These are phyloP conservation scores for Penicillium corylophilum DNA, from an alignment of 2,329 filamentous ascomycete species.

Conservation along the genomic window DNA sequence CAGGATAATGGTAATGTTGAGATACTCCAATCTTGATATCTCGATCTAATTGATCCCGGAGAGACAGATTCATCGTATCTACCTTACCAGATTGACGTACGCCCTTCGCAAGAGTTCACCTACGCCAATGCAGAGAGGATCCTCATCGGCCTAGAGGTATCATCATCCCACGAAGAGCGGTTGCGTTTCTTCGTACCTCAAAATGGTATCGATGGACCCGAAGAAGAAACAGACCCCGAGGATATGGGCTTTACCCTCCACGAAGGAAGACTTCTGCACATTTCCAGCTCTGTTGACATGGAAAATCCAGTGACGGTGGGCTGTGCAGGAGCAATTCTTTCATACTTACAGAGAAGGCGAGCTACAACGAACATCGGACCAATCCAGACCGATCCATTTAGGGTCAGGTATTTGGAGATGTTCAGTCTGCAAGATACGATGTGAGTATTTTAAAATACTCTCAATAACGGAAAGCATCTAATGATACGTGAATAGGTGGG, in stretches of 20 bases:
- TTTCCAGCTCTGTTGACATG: slow-evolving; percentile 70
- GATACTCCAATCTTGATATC: neutral
- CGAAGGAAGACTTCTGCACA: slow-evolving; percentile 64
- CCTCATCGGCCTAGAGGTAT: slow-evolving; percentile 59
- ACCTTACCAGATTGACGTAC: slow-evolving; percentile 63
- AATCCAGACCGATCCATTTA: slow-evolving; percentile 56
- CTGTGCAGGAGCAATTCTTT: slow-evolving; percentile 84
- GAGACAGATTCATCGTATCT: slow-evolving; percentile 50
- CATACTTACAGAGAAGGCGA: slow-evolving; percentile 69
- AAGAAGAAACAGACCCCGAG: slow-evolving; percentile 38
- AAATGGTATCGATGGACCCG: slow-evolving; percentile 48
- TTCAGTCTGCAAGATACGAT: slow-evolving; percentile 67
- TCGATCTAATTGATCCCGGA: neutral
- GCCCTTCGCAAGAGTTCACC: slow-evolving; percentile 71
- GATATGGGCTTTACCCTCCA: slow-evolving; percentile 52
- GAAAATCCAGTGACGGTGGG: slow-evolving; percentile 74
- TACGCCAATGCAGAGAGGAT: slow-evolving; percentile 66
- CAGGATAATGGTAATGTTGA: slow-evolving; percentile 29
- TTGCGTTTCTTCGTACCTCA: slow-evolving; percentile 63
- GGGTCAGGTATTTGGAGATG: slow-evolving; percentile 67
- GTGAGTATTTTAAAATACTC: slow-evolving; percentile 37
- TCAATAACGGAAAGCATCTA: neutral
- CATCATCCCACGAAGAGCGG: slow-evolving; percentile 47
- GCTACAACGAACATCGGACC: slow-evolving; percentile 63
- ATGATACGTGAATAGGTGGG: slow-evolving; percentile 59